Evolutionary conservation across 1,284 basidiomycete species (phyloP).

Genomic region (Irpex sp.): DNA sequence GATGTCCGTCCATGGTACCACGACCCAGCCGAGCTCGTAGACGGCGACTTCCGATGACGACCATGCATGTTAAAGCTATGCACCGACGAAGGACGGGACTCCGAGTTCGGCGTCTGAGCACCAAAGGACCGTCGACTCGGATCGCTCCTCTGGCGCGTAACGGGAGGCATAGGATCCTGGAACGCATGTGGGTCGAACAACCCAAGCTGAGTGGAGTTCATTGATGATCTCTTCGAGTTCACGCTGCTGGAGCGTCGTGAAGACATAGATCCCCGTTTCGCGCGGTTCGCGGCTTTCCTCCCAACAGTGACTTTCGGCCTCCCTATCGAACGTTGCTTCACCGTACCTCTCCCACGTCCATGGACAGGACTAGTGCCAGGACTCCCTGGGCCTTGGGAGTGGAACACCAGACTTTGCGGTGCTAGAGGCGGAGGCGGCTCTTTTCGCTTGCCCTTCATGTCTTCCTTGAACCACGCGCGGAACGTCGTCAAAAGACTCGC

Average conservation of each 20-base stretch:
- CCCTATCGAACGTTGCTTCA: constrained; percentile 44
- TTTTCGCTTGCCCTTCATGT: constrained; percentile 66
- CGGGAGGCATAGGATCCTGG: constrained; percentile 38
- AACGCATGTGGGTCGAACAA: constrained; percentile 51
- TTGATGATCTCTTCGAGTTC: constrained; percentile 73
- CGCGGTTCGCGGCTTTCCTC: constrained; percentile 36
- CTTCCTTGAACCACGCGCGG: constrained; percentile 78
- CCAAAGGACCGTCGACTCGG: constrained; percentile 63
- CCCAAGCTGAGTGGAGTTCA: constrained; percentile 58
- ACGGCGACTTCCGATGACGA: constrained; percentile 71
- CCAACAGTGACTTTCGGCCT: constrained; percentile 30
- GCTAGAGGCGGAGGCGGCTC: constrained; percentile 18
- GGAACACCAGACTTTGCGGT: constrained; percentile 15
- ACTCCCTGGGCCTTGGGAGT: constrained; percentile 8
- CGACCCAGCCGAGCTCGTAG: constrained; percentile 70
- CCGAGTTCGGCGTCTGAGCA: constrained; percentile 75
- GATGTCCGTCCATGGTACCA: constrained; percentile 52
- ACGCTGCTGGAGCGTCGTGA: constrained; percentile 80
- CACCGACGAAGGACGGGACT: constrained; percentile 75
- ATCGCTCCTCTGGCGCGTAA: constrained; percentile 38
- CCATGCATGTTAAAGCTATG: constrained; percentile 57
- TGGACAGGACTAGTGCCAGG: constrained; percentile 21
- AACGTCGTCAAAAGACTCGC: constrained; percentile 72
- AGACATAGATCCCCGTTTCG: constrained; percentile 62
- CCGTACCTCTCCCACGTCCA: constrained; percentile 29